A percentile compares a stretch with the other conserved stretches of the same genome.
Evolutionary conservation across 1,284 basidiomycete species (phyloP).

Genomic region (Malassezia obtusa): DNA sequence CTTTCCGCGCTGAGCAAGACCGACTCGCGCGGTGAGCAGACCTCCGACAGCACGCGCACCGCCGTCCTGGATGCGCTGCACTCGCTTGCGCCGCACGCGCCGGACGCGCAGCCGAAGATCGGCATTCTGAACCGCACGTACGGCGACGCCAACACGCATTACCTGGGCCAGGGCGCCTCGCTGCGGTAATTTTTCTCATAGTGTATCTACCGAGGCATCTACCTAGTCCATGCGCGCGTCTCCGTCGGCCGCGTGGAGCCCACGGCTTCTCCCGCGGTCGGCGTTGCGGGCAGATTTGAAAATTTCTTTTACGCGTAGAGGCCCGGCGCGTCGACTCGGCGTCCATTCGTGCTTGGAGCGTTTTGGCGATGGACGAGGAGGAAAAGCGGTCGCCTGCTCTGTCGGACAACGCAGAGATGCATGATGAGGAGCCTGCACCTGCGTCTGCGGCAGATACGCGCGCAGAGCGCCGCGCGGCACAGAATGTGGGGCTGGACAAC

Average conservation of each 20-base stretch:
- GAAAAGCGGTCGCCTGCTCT: constrained; percentile 39
- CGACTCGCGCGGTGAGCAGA: background rate
- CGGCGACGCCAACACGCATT: constrained; percentile 16
- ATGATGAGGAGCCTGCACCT: constrained; percentile 11
- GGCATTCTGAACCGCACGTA: constrained; percentile 13
- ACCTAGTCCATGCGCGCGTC: too few species aligned
- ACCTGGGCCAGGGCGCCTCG: constrained; percentile 16
- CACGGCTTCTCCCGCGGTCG: too few species aligned
- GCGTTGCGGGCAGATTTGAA: constrained; percentile 11
- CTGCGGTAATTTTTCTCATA: constrained; percentile 6
- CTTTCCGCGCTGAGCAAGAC: background rate
- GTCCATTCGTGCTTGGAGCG: background rate
- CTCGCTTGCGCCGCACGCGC: constrained; percentile 14
- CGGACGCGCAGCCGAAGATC: constrained; percentile 11
- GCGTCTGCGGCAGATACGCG: constrained; percentile 21
- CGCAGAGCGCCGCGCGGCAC: constrained; percentile 26
- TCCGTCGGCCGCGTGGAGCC: too few species aligned
- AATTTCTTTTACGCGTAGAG: constrained; percentile 13
- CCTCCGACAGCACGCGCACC: background rate
- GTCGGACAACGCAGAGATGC: constrained; percentile 28
- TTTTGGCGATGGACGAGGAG: constrained; percentile 24
- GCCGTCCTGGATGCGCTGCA: constrained; percentile 8
- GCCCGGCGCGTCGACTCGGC: constrained; percentile 1
- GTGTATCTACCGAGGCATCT: background rate
- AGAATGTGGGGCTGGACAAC: constrained; percentile 29